Conservation (phyloP, 345 rosid species). For the Capsella bursapastoris region DNA sequence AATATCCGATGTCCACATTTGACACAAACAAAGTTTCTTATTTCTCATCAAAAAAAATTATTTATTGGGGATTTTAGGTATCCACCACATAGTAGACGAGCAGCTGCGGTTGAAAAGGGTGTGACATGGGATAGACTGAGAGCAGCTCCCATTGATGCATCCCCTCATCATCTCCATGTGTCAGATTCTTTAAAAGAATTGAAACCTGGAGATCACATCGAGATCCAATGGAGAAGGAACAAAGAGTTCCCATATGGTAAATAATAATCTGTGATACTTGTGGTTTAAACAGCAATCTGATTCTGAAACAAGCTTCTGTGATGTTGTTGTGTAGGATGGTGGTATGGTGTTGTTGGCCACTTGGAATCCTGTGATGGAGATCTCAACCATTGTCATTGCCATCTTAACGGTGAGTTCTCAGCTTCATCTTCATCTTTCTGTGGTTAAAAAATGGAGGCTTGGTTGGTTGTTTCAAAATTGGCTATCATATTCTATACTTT, state of each 20-base stretch:
- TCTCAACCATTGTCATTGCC: slow-evolving; percentile 67
- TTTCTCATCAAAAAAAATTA: slow-evolving; percentile 17
- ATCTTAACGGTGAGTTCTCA: slow-evolving; percentile 57
- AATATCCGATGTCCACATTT: slow-evolving; percentile 16
- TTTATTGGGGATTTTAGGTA: slow-evolving; percentile 53
- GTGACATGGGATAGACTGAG: slow-evolving; percentile 86
- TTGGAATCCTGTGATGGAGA: slow-evolving; percentile 86
- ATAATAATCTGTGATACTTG: slow-evolving; percentile 8
- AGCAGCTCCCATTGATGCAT: slow-evolving; percentile 68
- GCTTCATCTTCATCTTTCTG: slow-evolving; percentile 45
- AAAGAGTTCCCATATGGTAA: slow-evolving; percentile 91
- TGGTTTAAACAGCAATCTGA: background rate
- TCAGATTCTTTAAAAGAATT: slow-evolving; percentile 74
- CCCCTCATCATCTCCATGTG: slow-evolving; percentile 68
- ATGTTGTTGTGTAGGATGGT: slow-evolving; percentile 73
- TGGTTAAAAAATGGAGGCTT: slow-evolving; percentile 6
- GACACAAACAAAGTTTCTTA: background rate
- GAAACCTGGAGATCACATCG: slow-evolving; percentile 84
- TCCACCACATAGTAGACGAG: slow-evolving; percentile 77
- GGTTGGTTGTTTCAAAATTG: slow-evolving; percentile 36
- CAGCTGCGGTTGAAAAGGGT: slow-evolving; percentile 59
- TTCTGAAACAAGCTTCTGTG: slow-evolving; percentile 24
- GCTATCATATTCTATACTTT: slow-evolving; percentile 36
- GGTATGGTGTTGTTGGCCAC: slow-evolving; percentile 94
- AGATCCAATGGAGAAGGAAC: slow-evolving; percentile 97